Conservation (phyloP, 1,284 basidiomycete genomes). For the Sphaerobolus stellatus region DNA sequence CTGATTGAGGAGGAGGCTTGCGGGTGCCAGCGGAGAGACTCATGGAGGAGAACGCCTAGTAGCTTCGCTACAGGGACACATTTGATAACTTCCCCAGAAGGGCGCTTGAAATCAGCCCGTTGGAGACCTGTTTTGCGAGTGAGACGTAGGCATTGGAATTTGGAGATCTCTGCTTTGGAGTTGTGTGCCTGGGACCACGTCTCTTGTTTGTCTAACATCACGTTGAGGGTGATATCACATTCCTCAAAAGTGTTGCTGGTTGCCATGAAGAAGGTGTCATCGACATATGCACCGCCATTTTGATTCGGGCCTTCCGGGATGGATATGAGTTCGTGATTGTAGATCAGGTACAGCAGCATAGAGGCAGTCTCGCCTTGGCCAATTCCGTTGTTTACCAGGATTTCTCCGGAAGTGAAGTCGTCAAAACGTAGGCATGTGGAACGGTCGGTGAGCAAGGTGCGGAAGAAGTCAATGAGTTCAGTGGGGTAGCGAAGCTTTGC, state of each 20-base stretch:
- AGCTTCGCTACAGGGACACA: not conserved
- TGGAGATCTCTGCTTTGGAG: not conserved
- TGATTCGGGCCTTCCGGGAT: no score
- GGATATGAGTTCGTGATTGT: no score
- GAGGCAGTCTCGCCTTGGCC: no score
- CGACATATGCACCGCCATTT: no score
- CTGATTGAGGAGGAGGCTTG: not conserved
- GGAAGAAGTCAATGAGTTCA: conserved; percentile 26
- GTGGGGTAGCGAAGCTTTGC: conserved; percentile 25
- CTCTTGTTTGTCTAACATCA: not conserved
- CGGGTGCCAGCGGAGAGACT: not conserved
- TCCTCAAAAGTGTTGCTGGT: not conserved
- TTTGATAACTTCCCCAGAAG: not conserved
- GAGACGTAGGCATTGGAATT: not conserved
- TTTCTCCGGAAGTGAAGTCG: no score
- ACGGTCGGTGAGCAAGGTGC: conserved; percentile 21
- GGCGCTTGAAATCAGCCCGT: not conserved
- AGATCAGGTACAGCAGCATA: no score
- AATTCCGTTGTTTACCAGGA: no score
- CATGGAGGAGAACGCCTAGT: not conserved
- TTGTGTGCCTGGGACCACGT: not conserved
- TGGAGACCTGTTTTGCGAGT: not conserved
- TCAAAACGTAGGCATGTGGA: conserved; percentile 30
- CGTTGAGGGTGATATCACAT: not conserved
- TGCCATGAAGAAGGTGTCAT: not conserved